Percentiles rank a stretch among this genome's conserved stretches.
phyloP scores from a whole-genome alignment of 768 basidiomycete genomes.

The Tubosaeta sp. region DNA sequence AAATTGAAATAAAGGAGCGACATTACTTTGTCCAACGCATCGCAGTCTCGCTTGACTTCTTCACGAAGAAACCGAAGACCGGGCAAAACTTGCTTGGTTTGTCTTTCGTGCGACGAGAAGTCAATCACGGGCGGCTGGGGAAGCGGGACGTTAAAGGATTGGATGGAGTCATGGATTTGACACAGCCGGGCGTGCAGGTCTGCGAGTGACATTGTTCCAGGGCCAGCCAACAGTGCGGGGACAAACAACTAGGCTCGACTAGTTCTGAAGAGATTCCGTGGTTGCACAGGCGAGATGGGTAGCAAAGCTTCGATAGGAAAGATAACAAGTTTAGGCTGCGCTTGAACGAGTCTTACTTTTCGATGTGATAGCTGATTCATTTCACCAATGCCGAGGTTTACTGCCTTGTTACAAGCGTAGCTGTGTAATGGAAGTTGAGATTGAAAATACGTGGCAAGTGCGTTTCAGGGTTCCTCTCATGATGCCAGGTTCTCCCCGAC shows the following conservation, averaged over 20 bases:
- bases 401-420: too few relatives aligned
- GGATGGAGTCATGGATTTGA: constrained; percentile 3
- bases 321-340: too few relatives aligned
- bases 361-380: too few relatives aligned
- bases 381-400: too few relatives aligned
- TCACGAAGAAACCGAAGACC: constrained; percentile 41
- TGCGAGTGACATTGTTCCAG: neutral
- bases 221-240: too few relatives aligned
- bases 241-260: too few relatives aligned
- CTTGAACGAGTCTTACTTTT: too few relatives aligned
- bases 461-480: neutral
- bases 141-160: constrained; percentile 18
- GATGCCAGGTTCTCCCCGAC: constrained; percentile 10
- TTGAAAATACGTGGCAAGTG: neutral
- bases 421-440: neutral
- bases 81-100: constrained; percentile 25
- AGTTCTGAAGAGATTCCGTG: too few relatives aligned
- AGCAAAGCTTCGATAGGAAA: too few relatives aligned
- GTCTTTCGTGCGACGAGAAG: neutral
- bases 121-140: constrained; percentile 34
- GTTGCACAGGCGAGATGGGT: too few relatives aligned
- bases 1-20: neutral
- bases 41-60: constrained; percentile 41
- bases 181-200: constrained; percentile 5
- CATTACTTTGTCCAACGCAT: constrained; percentile 37